Evolutionary conservation across 805 yeast species (phyloP).

Genomic region (Myxozyma neotropica): DNA sequence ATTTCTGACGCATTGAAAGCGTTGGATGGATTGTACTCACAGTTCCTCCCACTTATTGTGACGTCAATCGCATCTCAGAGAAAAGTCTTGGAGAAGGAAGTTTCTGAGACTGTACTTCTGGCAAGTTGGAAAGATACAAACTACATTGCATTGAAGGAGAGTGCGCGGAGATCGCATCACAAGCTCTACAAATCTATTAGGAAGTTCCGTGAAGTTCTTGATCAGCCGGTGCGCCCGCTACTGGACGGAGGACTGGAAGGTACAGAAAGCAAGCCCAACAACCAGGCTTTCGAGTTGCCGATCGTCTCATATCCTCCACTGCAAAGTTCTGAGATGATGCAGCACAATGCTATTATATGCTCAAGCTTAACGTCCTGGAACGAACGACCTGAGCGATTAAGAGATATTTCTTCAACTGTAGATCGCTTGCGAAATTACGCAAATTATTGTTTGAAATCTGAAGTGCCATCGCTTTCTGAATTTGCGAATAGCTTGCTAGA

Average conservation of each 20-base stretch:
- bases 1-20: conserved; percentile 54
- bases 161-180: conserved; percentile 87
- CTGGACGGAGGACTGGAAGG: conserved; percentile 23
- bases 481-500: conserved; percentile 57
- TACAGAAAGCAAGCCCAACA: background rate
- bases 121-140: conserved; percentile 99
- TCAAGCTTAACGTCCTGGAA: conserved; percentile 8
- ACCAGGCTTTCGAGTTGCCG: background rate
- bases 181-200: conserved; percentile 79
- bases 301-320: background rate
- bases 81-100: conserved; percentile 69
- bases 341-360: background rate
- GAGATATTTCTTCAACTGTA: conserved; percentile 54
- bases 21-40: conserved; percentile 64
- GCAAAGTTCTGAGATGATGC: background rate
- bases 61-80: conserved; percentile 51
- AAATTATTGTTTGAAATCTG: conserved; percentile 41
- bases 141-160: conserved; percentile 87
- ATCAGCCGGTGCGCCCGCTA: conserved; percentile 18
- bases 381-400: conserved; percentile 59
- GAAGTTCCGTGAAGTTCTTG: conserved; percentile 65
- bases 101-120: conserved; percentile 78
- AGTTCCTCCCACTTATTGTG: conserved; percentile 57
- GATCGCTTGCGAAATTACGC: conserved; percentile 58
- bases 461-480: conserved; percentile 54